Evolutionary conservation across 1,284 basidiomycete species (phyloP), one percentile per base, ranked within the genome.

Genomic region (Sparassis latifolia): DNA sequence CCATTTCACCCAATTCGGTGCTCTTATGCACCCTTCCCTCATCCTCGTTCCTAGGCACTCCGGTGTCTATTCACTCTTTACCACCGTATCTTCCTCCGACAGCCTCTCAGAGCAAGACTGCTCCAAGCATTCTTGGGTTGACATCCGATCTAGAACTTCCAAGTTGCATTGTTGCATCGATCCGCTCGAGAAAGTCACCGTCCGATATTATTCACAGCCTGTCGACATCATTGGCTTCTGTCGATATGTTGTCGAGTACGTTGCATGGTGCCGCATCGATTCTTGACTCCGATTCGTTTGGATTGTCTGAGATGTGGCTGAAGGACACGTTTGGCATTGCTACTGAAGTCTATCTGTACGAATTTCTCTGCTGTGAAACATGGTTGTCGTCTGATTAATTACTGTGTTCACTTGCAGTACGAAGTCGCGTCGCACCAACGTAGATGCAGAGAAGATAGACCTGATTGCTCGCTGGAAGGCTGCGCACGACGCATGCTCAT

Each of bases 401-500:
- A 2, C 31, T 39, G 28, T 38, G 20, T 32, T 44, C 12, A 27
- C 4, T 39, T 42, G 6, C 61, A 78, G 71, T 60, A 67, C 62
- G 54, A 74, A 66, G 55, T 69, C 66, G 4, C 62, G 56, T 41
- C 57, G 56, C 10, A 57, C 65, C 10, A 52, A 57, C 29, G 64
- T 68, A 32, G 65, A 65, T 35, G 47, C 59, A 5, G 74, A 77
- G 29, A 70, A 67, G 47, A 68, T 74, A 20, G 53, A 69, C 4
- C 59, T 79, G 28, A 65, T 68, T 29, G 67, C 66, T 2, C 73
- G 80, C 30, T 82, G 78, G 76, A 71, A 71, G 56, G 73, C 75
- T 29, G 76, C 77, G 2, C 79, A 80, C 51, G 81, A 87, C 52
- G 74, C 86, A 43, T 80, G 78, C 55, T 84, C 85, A 9, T 52